Conservation (phyloP, 2,329 filamentous ascomycete species). For the Diaporthe humulicola region DNA sequence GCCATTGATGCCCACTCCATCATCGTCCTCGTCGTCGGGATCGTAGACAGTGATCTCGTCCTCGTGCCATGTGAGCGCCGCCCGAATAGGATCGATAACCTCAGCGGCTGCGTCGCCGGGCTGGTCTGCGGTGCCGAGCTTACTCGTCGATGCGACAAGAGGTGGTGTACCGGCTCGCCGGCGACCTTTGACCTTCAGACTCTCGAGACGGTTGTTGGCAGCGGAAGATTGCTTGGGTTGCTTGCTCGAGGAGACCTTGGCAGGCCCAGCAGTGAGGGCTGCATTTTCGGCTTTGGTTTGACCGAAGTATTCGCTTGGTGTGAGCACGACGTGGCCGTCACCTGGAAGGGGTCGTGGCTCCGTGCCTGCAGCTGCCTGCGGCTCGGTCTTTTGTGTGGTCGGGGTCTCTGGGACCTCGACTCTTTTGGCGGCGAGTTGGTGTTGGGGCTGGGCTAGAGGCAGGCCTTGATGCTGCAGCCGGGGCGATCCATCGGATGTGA, state of each 20-base stretch:
- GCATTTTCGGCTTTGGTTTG: not conserved
- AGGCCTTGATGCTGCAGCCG: not conserved
- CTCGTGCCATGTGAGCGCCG: conserved; percentile 75
- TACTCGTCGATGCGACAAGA: conserved; percentile 39
- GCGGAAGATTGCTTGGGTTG: conserved; percentile 10
- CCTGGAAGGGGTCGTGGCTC: not conserved
- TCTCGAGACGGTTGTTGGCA: conserved; percentile 22
- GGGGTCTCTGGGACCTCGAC: conserved; percentile 43
- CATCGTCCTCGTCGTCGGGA: conserved; percentile 74
- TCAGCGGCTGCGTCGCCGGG: conserved; percentile 51
- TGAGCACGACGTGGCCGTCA: not conserved
- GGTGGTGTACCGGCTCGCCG: conserved; percentile 55
- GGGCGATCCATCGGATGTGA: not conserved
- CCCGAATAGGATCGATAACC: conserved; percentile 67
- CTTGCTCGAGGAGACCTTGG: conserved; percentile 30
- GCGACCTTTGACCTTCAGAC: conserved; percentile 19
- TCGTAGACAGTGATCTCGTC: conserved; percentile 78
- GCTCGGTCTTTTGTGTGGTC: not conserved
- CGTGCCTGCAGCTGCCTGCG: not conserved
- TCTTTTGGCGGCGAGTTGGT: conserved; percentile 34
- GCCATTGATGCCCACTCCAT: conserved; percentile 76
- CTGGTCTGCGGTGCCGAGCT: conserved; percentile 41
- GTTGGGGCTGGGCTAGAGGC: not conserved
- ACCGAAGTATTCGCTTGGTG: not conserved
- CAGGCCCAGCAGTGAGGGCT: conserved; percentile 2